Percentiles rank a stretch among this genome's conserved stretches.
Conservation (phyloP, 2,329 filamentous ascomycete species). For the Scortechinia acanthostroma region DNA sequence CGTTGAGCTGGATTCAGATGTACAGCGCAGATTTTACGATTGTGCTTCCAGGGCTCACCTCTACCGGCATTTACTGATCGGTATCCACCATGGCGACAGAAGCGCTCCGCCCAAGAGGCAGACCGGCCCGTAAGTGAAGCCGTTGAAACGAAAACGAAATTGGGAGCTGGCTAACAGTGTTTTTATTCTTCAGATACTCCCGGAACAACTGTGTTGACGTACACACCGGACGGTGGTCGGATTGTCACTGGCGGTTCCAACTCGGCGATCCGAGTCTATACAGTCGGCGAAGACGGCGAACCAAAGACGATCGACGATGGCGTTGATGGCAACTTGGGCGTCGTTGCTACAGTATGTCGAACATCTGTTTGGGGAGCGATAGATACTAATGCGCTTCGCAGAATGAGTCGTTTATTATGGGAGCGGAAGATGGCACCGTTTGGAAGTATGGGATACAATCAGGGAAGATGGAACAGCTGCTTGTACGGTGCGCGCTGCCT, state of each 20-base stretch:
- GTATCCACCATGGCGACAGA: background rate
- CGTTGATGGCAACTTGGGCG: slow-evolving; percentile 75
- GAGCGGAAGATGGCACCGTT: slow-evolving; percentile 91
- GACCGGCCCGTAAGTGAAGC: background rate
- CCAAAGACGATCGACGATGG: slow-evolving; percentile 87
- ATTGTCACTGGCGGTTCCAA: slow-evolving; percentile 89
- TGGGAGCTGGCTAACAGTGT: no score
- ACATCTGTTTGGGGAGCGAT: background rate
- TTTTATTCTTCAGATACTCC: slow-evolving; percentile 68
- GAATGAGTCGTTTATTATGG: slow-evolving; percentile 79
- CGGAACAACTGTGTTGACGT: slow-evolving; percentile 78
- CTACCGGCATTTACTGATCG: no score
- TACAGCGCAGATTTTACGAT: background rate
- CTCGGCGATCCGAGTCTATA: slow-evolving; percentile 87
- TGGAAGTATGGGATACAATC: slow-evolving; percentile 79
- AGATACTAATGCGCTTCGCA: slow-evolving; percentile 11
- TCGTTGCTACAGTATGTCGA: slow-evolving; percentile 44
- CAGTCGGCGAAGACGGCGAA: slow-evolving; percentile 84
- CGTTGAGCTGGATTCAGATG: background rate
- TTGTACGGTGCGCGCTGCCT: slow-evolving; percentile 77
- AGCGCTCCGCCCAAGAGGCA: background rate
- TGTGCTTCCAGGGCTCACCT: background rate
- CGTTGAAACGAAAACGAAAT: no score
- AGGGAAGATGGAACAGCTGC: slow-evolving; percentile 70
- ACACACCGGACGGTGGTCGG: slow-evolving; percentile 80